Evolutionary conservation across 495 filamentous ascomycete genomes (phyloP), one percentile per base, ranked within the genome.

Genomic region (Bryoglossum gracile): DNA sequence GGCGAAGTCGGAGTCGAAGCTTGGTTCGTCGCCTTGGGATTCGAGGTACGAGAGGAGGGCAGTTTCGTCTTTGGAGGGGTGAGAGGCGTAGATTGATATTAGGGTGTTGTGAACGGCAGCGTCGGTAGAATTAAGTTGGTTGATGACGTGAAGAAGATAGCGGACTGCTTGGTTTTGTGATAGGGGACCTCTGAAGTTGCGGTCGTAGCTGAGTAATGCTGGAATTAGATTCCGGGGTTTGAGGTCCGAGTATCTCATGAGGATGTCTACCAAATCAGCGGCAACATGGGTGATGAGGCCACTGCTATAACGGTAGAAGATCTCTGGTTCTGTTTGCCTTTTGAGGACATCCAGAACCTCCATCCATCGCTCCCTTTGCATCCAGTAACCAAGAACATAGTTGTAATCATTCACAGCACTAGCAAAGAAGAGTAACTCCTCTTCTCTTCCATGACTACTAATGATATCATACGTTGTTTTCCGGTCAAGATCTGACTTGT

Each of bases 81-180:
- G 83, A 2, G 90, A 89, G 14, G 92, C 94, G 63, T 95, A 94
- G 42, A 97, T 94, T 35, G 89, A 94, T 50, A 98, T 87, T 22
- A 98, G 77, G 0, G 94, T 97, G 63, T 97, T 98, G 65, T 98
- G 92, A 18, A 98, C 82, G n/a, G 92, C 91, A 4, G 92, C 79
- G 45, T 94, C 85, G 3, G 80, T 76, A 10, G 84, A 86, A 25
- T 84, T 76, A 38, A 89, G 81, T 57, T 94, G 83, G 63, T 91
- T 88, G 58, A 97, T 94, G 53, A 90, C 86, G 64, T 89, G 94
- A 38, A 87, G 84, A 9, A 98, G 83, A 60, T 97, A 98, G 16
- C 94, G 84, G 19, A 96, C 77, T 4, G 92, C 92, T 72, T 97
- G 92, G 54, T 97, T 96, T 61, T 95, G 77, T 2, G 62, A 64